Evolutionary conservation across 2,329 filamentous ascomycete species (phyloP).

Genomic region (Sporothrix euskadiensis): DNA sequence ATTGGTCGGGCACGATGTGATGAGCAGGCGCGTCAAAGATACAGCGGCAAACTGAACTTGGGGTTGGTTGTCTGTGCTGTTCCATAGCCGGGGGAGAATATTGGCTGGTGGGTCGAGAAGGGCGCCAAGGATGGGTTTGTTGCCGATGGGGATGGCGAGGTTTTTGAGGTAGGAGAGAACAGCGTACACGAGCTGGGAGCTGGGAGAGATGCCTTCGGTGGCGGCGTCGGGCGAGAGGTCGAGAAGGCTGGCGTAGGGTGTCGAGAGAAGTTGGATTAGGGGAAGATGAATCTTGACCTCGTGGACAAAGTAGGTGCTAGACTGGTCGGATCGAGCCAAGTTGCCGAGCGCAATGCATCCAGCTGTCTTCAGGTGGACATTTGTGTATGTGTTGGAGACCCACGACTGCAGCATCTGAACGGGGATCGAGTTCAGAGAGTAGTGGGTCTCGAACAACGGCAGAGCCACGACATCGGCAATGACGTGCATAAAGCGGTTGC

Average conservation of each 20-base stretch:
- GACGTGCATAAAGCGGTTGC: constrained; percentile 52
- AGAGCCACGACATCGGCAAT: constrained; percentile 52
- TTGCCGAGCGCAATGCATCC: constrained; percentile 64
- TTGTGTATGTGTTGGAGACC: constrained; percentile 41
- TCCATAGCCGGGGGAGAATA: constrained; percentile 57
- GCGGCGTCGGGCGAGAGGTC: constrained; percentile 39
- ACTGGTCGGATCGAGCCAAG: constrained; percentile 58
- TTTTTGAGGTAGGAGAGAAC: constrained; percentile 64
- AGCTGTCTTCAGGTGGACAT: constrained; percentile 50
- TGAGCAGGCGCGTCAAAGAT: constrained; percentile 58
- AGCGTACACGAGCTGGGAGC: constrained; percentile 56
- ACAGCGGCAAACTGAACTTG: constrained; percentile 63
- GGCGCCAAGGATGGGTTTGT: constrained; percentile 54
- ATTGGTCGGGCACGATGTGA: constrained; percentile 55
- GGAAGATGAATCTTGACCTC: constrained; percentile 47
- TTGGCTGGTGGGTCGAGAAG: constrained; percentile 45
- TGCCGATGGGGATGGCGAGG: constrained; percentile 58
- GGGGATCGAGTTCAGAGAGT: constrained; percentile 43
- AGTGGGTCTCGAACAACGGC: constrained; percentile 43
- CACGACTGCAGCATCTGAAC: constrained; percentile 45
- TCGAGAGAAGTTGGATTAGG: constrained; percentile 49
- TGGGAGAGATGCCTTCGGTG: constrained; percentile 24
- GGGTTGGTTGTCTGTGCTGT: constrained; percentile 49
- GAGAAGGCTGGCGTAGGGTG: constrained; percentile 39
- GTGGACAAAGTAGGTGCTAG: constrained; percentile 53